Base-by-base conservation (phyloP, 2,329 filamentous ascomycete genomes). In the Juglanconis oblonga region DNA sequence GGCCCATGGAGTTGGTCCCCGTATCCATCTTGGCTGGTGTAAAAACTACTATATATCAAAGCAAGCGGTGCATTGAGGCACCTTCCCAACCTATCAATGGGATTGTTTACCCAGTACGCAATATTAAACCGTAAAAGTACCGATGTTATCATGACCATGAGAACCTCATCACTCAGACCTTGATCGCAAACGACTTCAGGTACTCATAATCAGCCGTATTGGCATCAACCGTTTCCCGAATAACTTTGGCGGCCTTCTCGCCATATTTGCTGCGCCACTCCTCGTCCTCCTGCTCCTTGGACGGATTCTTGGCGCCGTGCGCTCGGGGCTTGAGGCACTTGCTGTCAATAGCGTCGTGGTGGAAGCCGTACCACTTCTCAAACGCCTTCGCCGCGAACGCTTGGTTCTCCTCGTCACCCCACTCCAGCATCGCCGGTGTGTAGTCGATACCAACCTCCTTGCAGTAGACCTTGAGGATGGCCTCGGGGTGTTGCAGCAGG, bases 341-440 rank as follows among this genome's bases (percentile, higher is more conserved):
- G 71, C 91, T 96, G 66, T 90, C 81, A 67, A 98, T 91, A 13
- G 92, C 95, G 79, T 98, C 95, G 67, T 98, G 90, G 73, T 98
- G 95, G 78, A 96, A 98, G 10, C 95, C 95, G 67, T 87, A 90
- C 95, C 95, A 98, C 79, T 99, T 98, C 77, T 93, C 92, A 76
- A 98, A 98, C 17, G 87, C 87, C 64, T 86, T 81, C 66, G 83
- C 81, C 3, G 93, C 94, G 63, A 84, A 79, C 55, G 76, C 67
- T 67, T 92, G 87, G 67, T 89, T 87, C 65, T 90, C 88, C 55
- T 88, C 86, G 33, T 88, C 86, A 64, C 90, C 85, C 95, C 95
- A 98, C 61, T 83, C 81, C 64, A 99, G 80, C 93, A 98, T 97
- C 13, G 84, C 79, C 0, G 86, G 84, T 49, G 79, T 78, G 74